These are phyloP conservation scores for Paramecium biaurelia DNA, from an alignment of 73 alveolate species.

Conservation along the genomic window DNA sequence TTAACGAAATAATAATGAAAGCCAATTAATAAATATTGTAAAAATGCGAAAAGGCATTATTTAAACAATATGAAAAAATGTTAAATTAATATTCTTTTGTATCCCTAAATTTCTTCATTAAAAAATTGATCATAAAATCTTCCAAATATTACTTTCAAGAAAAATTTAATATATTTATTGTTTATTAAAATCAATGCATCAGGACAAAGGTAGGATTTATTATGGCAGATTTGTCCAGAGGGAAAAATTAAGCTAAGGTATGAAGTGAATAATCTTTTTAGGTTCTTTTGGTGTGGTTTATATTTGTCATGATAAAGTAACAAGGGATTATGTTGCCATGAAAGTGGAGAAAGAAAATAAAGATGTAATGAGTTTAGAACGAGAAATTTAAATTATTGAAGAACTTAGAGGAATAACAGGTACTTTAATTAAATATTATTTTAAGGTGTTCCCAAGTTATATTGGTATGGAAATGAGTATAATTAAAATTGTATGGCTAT, in stretches of 20 bases:
- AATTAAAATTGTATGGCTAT: conserved; percentile 27
- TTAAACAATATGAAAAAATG: neutral
- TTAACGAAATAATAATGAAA: neutral
- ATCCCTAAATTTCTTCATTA: neutral
- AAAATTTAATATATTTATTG: neutral
- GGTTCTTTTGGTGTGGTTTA: conserved; percentile 95
- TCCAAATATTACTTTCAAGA: neutral
- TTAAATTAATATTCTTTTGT: neutral
- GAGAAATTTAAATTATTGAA: conserved; percentile 41
- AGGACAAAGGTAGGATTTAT: neutral
- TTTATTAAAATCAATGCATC: neutral
- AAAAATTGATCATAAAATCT: neutral
- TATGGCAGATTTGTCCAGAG: conserved; percentile 31
- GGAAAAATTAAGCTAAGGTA: neutral
- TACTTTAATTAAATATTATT: neutral
- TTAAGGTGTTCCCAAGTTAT: conserved; percentile 49
- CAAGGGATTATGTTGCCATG: conserved; percentile 75
- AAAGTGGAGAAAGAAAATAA: conserved; percentile 69
- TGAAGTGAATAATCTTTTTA: conserved; percentile 14
- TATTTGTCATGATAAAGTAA: conserved; percentile 77
- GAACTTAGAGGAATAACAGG: conserved; percentile 28
- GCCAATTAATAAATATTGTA: neutral
- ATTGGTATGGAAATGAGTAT: conserved; percentile 55
- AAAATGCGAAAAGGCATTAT: neutral
- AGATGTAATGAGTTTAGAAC: conserved; percentile 51